phyloP scores from a whole-genome alignment of 768 basidiomycete genomes.

The Suillus americanus region DNA sequence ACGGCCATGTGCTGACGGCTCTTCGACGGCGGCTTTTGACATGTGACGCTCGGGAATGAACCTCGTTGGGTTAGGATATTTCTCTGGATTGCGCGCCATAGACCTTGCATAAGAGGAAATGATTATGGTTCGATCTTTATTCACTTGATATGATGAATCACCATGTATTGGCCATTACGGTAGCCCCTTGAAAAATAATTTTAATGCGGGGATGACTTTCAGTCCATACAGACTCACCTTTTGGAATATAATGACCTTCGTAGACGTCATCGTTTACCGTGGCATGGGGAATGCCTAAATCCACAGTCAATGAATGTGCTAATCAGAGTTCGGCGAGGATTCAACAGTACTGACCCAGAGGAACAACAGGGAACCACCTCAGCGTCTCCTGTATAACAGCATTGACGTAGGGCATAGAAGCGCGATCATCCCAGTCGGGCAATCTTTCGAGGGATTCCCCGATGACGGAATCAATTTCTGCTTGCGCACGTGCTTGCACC shows the following conservation, averaged over 20 bases:
- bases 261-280: slow-evolving; percentile 41
- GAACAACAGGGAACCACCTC: slow-evolving; percentile 23
- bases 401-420: slow-evolving; percentile 21
- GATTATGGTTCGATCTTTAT: neutral
- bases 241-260: slow-evolving; percentile 49
- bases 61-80: slow-evolving; percentile 36
- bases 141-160: neutral
- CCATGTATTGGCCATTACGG: slow-evolving; percentile 21
- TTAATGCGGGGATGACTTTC: neutral
- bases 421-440: slow-evolving; percentile 19
- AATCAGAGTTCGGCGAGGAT: neutral
- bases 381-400: slow-evolving; percentile 23
- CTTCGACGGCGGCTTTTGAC: neutral
- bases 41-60: slow-evolving; percentile 41
- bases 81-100: slow-evolving; percentile 35
- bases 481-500: slow-evolving; percentile 20
- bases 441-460: slow-evolving; percentile 21
- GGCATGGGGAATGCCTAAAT: slow-evolving; percentile 32
- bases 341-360: slow-evolving; percentile 11
- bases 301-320: neutral
- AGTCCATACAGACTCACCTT: slow-evolving; percentile 7
- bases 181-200: slow-evolving; percentile 15
- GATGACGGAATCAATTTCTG: slow-evolving; percentile 19
- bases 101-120: slow-evolving; percentile 19
- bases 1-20: neutral